Base-by-base conservation (phyloP, 192 early-diverging fungal species). In the Entomortierella beljakovae region DNA sequence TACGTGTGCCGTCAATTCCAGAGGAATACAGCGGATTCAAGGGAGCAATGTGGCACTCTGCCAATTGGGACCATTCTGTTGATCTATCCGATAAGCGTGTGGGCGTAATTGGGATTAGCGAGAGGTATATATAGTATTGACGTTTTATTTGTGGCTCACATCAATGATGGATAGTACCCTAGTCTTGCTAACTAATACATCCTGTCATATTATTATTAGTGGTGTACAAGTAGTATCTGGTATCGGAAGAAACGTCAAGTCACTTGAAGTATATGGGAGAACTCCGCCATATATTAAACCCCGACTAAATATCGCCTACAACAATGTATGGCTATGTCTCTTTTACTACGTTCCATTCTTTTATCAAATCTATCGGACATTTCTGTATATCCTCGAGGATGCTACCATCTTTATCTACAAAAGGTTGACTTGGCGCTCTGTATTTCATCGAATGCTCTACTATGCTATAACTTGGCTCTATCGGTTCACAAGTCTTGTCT, bases 31-130 rank as follows among this genome's bases (percentile, higher is more conserved):
- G 81, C 2, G 55, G 59, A 2, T 86, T 86, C 46, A 51, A 83
- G 11, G 83, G 85, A 0, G 9, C 26, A 23, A 61, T 53, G 32
- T 68, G 80, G 61, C 85, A 86, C n/a, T 71, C 83, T 2, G 83
- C 83, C 29, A 59, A 61, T 46, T 86, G 85, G 85, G 62, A 82
- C 26, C 61, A 80, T 28, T 55, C 63, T 18, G 72, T 83, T 7
- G 70, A 84, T 29, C 31, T 85, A 52, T 42, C 60, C 25, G 77
- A 73, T 42, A 84, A 86, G 71, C 53, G 66, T 20, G 83, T 86
- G 20, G 85, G 77, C 0, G 52, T 86, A 2, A 64, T 86, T 6
- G 85, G 85, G 16, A 81, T 43, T 1, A 76, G 71, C 7, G 85
- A 83, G 16, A 84, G 63, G 63, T 66, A 60, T 43, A 43, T 8